These are phyloP conservation scores for Boechera retrofracta DNA, from an alignment of 345 rosid genomes.

Conservation along the genomic window DNA sequence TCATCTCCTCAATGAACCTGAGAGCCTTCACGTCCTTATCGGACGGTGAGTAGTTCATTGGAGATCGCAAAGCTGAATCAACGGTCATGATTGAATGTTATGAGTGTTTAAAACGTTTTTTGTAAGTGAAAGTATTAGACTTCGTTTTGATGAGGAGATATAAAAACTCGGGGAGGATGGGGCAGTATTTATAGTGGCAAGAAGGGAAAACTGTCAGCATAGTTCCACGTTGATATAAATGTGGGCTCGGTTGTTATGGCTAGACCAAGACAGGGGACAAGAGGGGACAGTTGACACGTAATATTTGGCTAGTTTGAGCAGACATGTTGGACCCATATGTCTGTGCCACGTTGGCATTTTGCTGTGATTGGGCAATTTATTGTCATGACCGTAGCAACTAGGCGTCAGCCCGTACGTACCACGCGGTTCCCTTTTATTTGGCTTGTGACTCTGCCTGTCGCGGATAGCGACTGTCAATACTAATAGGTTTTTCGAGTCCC, in stretches of 20 bases:
- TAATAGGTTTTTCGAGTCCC: neutral
- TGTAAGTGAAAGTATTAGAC: neutral
- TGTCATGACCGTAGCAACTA: slow-evolving; percentile 39
- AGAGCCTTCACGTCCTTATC: slow-evolving; percentile 66
- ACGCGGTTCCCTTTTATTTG: slow-evolving; percentile 38
- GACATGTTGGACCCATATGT: slow-evolving; percentile 57
- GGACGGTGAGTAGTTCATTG: slow-evolving; percentile 47
- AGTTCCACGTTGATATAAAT: neutral
- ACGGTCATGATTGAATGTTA: slow-evolving; percentile 54
- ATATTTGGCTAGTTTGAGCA: slow-evolving; percentile 13
- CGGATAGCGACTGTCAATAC: slow-evolving; percentile 33
- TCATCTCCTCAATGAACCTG: slow-evolving; percentile 68
- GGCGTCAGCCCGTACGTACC: slow-evolving; percentile 44
- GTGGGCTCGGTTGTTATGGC: neutral
- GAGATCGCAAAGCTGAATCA: slow-evolving; percentile 52
- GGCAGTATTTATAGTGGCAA: slow-evolving; percentile 23
- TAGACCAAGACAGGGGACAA: slow-evolving; percentile 36
- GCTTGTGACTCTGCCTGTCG: slow-evolving; percentile 39
- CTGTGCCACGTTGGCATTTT: slow-evolving; percentile 55
- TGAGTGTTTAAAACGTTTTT: neutral
- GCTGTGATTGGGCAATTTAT: slow-evolving; percentile 33
- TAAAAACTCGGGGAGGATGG: neutral
- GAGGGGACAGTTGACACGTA: slow-evolving; percentile 53
- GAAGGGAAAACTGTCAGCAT: neutral
- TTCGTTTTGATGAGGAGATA: slow-evolving; percentile 16